phyloP scores from a whole-genome alignment of 305 asterid genomes.

The Ajuga reptans region DNA sequence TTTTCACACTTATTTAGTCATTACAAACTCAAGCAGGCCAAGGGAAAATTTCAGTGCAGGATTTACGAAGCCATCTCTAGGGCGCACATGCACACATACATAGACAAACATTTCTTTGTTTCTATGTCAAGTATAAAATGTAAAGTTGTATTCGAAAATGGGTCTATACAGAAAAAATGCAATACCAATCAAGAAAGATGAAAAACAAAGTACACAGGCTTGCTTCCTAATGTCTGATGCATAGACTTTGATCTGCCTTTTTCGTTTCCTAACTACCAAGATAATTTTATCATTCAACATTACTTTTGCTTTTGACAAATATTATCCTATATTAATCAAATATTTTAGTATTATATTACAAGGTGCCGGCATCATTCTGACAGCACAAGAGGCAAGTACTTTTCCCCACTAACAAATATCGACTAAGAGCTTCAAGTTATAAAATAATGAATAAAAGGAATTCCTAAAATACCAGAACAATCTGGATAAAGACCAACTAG shows the following conservation, averaged over 20 bases:
- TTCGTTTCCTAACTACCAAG: background rate
- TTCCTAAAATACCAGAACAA: background rate
- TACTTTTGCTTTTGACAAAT: background rate
- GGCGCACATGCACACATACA: background rate
- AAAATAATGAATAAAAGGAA: background rate
- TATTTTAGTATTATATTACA: too few species aligned
- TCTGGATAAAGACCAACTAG: constrained; percentile 18
- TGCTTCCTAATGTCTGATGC: background rate
- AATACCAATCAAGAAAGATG: constrained; percentile 1
- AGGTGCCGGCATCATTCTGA: constrained; percentile 5
- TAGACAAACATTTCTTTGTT: background rate
- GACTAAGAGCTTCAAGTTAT: background rate
- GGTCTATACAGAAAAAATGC: background rate
- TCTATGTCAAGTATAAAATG: constrained; percentile 8
- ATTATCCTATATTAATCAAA: too few species aligned
- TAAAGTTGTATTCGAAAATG: background rate
- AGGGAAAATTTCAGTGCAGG: background rate
- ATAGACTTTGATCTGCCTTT: background rate
- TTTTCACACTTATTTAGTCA: background rate
- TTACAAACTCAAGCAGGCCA: constrained; percentile 12
- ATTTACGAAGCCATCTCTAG: background rate
- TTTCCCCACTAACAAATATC: background rate
- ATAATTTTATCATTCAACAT: background rate
- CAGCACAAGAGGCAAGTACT: constrained; percentile 8
- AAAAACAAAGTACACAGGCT: background rate